phyloP scores from a whole-genome alignment of 2,329 filamentous ascomycete genomes.

The Penicillium crustosum region DNA sequence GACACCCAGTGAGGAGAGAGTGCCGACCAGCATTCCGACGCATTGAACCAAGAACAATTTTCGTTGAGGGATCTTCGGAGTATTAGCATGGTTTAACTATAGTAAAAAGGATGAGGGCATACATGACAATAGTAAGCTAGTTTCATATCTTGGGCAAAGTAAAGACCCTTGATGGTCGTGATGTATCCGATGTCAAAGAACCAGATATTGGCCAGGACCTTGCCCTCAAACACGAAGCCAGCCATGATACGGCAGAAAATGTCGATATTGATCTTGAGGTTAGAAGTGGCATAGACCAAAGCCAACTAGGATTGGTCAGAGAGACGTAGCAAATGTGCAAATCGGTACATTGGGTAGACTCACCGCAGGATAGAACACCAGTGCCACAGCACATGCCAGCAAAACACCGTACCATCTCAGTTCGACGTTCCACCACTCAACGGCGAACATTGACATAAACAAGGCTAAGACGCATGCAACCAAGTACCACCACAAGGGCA shows the following conservation, averaged over 20 bases:
- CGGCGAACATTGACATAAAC: slow-evolving; percentile 26
- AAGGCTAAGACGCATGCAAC: slow-evolving; percentile 16
- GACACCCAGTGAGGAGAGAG: slow-evolving; percentile 46
- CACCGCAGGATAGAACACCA: slow-evolving; percentile 28
- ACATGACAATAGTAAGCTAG: slow-evolving; percentile 28
- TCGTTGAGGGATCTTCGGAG: slow-evolving; percentile 40
- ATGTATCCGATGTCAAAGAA: slow-evolving; percentile 32
- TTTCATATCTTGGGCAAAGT: slow-evolving; percentile 33
- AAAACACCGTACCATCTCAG: slow-evolving; percentile 30
- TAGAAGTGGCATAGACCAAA: slow-evolving; percentile 28
- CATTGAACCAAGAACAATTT: slow-evolving; percentile 52
- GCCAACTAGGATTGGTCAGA: slow-evolving; percentile 17
- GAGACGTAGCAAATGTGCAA: not conserved
- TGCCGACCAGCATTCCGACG: slow-evolving; percentile 48
- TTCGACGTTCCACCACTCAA: slow-evolving; percentile 28
- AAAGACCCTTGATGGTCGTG: slow-evolving; percentile 28
- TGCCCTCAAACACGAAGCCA: slow-evolving; percentile 33
- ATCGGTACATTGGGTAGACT: not conserved
- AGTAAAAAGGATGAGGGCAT: not conserved
- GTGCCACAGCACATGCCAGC: slow-evolving; percentile 23
- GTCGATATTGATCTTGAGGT: slow-evolving; percentile 32
- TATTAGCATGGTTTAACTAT: slow-evolving; percentile 24
- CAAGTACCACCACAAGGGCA: slow-evolving; percentile 28
- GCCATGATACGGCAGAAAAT: slow-evolving; percentile 31
- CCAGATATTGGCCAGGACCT: slow-evolving; percentile 35